Conservation (phyloP, 2,329 filamentous ascomycete species). For the Aotearoamyces nothofagi region DNA sequence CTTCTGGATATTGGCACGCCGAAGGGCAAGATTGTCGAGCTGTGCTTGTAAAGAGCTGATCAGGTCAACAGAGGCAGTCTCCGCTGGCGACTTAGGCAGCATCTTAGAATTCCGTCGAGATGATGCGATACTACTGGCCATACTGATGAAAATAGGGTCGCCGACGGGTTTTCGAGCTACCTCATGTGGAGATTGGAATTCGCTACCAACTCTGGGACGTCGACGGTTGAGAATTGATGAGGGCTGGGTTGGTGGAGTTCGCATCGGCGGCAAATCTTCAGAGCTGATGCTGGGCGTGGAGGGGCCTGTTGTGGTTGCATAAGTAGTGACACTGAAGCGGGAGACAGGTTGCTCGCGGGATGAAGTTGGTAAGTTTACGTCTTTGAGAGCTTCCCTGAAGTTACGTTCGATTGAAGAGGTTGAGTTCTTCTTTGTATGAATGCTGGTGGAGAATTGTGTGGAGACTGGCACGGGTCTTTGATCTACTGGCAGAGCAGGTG, state of each 20-base stretch:
- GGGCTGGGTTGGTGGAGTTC: constrained; percentile 7
- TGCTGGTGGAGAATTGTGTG: no score
- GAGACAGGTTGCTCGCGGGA: constrained; percentile 15
- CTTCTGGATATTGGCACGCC: constrained; percentile 54
- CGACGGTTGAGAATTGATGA: constrained; percentile 16
- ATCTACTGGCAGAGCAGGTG: no score
- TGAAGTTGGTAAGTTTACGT: constrained; percentile 4
- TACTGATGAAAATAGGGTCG: constrained; percentile 16
- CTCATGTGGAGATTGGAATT: constrained; percentile 5
- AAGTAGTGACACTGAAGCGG: constrained; percentile 19
- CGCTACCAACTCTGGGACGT: constrained; percentile 10
- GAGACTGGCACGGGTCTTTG: no score
- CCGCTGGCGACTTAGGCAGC: constrained; percentile 42
- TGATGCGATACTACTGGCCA: constrained; percentile 8
- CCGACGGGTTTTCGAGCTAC: constrained; percentile 14
- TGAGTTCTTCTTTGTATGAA: constrained; percentile 8
- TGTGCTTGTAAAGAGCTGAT: constrained; percentile 52
- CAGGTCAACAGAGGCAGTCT: constrained; percentile 44
- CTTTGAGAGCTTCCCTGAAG: constrained; percentile 13
- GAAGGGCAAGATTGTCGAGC: constrained; percentile 47
- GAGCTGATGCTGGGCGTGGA: constrained; percentile 14
- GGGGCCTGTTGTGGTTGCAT: constrained; percentile 15
- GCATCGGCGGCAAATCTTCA: no score
- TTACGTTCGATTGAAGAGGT: constrained; percentile 13
- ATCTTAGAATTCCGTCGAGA: constrained; percentile 28